Base-by-base conservation (phyloP, 306 rosid species). In the Sechiopsis laciniata region DNA sequence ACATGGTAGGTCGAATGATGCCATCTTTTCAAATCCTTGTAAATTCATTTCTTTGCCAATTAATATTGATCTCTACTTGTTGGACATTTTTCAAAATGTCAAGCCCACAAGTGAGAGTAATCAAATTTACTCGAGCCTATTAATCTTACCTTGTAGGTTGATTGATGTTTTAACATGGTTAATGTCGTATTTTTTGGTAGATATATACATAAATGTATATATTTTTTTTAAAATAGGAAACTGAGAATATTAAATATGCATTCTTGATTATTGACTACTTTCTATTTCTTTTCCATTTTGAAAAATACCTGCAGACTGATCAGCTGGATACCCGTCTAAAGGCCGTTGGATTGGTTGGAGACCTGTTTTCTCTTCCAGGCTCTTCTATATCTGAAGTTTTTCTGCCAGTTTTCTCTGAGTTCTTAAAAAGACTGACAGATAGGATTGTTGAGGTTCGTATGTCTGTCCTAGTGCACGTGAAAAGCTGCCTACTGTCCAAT, bases 281-380 rank as follows among this genome's bases (percentile, higher is more conserved):
- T 22, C 40, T 69, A 51, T 69, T 48, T 26, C 59, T 51, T 26
- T 15, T 70, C 48, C 60, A 24, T 70, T 0, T 20, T 15, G 48
- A 50, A 70, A 26, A 16, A 76, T 53, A 80, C 82, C 72, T 81
- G 92, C 87, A 95, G 99, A 83, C 86, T 70, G 97, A 91, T 82
- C 96, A 88, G 90, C 86, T 89, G 78, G 99, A 89, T 73, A 87
- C 87, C 76, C 99, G 99, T 75, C 79, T 91, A 79, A 89, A 89
- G 84, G 96, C 97, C 2, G 91, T 95, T 86, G 84, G 83, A 76
- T 89, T 91, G 81, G 90, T 95, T 73, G 99, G 99, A 56, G 96
- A 95, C 71, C 84, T 95, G 68, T 88, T 95, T 80, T 79, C 96
- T 81, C 79, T 89, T 80, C 91, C 99, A 1, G 85, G 84, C 73